Conservation (phyloP, 1,284 basidiomycete species). For the Rhodofomes roseus region DNA sequence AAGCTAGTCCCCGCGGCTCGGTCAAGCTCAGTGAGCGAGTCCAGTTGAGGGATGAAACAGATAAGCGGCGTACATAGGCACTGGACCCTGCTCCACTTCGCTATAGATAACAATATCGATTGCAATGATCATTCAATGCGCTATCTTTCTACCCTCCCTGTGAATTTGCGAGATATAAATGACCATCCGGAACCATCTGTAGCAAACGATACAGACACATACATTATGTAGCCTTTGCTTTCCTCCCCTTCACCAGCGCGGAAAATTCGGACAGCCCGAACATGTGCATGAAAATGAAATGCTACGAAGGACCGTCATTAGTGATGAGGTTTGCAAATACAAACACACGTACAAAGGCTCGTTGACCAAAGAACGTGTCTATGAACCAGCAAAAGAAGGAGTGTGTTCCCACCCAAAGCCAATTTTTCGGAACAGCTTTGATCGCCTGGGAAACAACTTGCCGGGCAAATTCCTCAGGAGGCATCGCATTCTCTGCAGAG, state of each 20-base stretch:
- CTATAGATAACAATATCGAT: too few species aligned
- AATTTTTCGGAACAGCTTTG: conserved; percentile 15
- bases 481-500: conserved; percentile 1
- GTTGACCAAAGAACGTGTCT: conserved; percentile 21
- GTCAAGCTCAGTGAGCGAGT: too few species aligned
- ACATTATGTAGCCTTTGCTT: background rate
- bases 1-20: too few species aligned
- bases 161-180: too few species aligned
- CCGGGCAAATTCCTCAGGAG: conserved; percentile 21
- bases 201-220: too few species aligned
- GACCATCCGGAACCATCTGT: too few species aligned
- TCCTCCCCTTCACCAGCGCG: background rate
- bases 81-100: too few species aligned
- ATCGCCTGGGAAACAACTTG: conserved; percentile 26
- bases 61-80: too few species aligned
- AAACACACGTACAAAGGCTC: background rate
- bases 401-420: conserved; percentile 25
- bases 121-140: too few species aligned
- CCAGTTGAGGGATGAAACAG: too few species aligned
- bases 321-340: background rate
- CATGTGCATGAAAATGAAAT: background rate
- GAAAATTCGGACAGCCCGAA: background rate
- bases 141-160: too few species aligned
- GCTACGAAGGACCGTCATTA: background rate
- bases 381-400: conserved; percentile 25